Conservation (phyloP, 2,329 filamentous ascomycete species). For the Tolypocladium paradoxum region DNA sequence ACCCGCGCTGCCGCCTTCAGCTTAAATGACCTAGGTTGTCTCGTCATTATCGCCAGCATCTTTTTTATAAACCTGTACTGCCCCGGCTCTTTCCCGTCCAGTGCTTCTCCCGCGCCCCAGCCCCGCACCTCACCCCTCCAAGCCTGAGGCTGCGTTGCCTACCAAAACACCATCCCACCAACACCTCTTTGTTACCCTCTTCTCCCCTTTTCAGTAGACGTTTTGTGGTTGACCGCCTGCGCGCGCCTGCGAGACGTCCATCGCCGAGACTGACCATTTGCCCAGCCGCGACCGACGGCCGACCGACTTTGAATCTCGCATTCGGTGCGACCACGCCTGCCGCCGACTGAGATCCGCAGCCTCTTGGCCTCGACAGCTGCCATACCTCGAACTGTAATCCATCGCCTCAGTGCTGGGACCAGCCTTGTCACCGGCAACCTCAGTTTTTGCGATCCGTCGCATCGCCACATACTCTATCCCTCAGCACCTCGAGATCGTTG, state of each 20-base stretch:
- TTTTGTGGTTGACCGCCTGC: neutral
- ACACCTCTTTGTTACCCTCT: neutral
- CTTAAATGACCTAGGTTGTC: neutral
- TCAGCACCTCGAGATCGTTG: conserved; percentile 13
- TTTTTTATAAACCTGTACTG: neutral
- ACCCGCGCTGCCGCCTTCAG: conserved; percentile 1
- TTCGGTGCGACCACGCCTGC: neutral
- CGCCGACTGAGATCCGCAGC: neutral
- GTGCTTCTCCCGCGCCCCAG: neutral
- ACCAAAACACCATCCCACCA: neutral
- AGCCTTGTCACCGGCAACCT: neutral
- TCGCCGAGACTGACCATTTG: neutral
- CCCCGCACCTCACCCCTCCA: conserved; percentile 4
- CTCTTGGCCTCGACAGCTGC: neutral
- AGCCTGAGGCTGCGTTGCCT: conserved; percentile 1
- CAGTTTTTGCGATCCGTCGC: conserved; percentile 4
- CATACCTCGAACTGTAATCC: neutral
- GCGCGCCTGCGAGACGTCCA: neutral
- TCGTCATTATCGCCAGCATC: neutral
- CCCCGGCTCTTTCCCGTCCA: neutral
- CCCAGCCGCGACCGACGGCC: neutral
- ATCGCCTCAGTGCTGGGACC: neutral
- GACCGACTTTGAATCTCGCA: neutral
- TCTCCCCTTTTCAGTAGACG: neutral
- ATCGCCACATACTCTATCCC: conserved; percentile 1